Conservation (phyloP, 2,329 filamentous ascomycete species). For the Colletotrichum cordylinicola region DNA sequence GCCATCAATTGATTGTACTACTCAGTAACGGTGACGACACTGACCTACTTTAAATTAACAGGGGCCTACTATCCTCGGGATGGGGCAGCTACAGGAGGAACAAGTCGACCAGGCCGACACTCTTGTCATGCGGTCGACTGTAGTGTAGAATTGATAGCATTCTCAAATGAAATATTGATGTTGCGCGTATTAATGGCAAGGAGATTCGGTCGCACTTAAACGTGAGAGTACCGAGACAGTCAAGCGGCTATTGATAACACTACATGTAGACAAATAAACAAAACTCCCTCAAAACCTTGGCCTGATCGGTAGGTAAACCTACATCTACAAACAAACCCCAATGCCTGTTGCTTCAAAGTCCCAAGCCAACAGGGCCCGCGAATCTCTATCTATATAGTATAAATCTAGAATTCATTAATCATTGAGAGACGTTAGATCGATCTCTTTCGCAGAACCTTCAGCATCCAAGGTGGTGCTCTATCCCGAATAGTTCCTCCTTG, state of each 20-base stretch:
- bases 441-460: constrained; percentile 1
- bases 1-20: too few relatives aligned
- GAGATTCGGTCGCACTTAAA: too few relatives aligned
- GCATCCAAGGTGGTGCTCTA: constrained; percentile 13
- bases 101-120: too few relatives aligned
- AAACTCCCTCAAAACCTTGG: too few relatives aligned
- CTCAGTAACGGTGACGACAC: too few relatives aligned
- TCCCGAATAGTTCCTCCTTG: neutral
- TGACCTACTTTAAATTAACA: too few relatives aligned
- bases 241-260: neutral
- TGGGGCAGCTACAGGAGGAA: too few relatives aligned
- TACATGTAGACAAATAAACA: neutral
- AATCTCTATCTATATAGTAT: neutral
- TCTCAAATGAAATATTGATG: neutral
- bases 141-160: neutral
- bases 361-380: fast-evolving
- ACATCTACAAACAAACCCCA: neutral
- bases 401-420: neutral
- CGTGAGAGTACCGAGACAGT: too few relatives aligned
- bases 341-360: neutral
- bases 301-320: neutral
- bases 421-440: neutral
- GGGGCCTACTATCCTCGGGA: too few relatives aligned
- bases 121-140: too few relatives aligned
- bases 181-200: neutral